Conservation (phyloP, 139 green algal genomes). For the Volvox africanus region DNA sequence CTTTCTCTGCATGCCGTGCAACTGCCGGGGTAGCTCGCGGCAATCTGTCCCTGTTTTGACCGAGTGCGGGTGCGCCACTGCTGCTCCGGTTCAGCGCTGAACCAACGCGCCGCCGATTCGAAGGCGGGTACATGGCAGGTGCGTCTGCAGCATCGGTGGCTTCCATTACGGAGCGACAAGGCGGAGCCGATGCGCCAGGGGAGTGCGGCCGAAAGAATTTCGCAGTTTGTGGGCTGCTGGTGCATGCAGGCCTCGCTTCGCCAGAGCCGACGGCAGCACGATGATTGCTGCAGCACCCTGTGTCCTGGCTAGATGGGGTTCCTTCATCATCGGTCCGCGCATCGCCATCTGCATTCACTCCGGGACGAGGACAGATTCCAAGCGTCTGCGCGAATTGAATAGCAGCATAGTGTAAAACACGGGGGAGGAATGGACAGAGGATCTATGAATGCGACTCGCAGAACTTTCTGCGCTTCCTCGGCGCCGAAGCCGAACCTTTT, state of each 20-base stretch:
- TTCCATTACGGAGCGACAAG: neutral
- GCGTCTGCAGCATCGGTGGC: neutral
- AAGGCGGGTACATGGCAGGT: neutral
- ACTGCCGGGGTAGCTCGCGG: neutral
- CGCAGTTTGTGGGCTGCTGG: neutral
- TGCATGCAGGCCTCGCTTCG: neutral
- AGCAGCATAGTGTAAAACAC: neutral
- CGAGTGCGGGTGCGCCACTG: neutral
- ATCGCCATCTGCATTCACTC: neutral
- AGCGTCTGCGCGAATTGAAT: neutral
- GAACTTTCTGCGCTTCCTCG: too few relatives aligned
- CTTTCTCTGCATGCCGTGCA: neutral
- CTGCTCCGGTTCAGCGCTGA: neutral
- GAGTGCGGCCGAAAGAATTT: neutral
- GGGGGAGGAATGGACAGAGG: too few relatives aligned
- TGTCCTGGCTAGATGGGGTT: neutral
- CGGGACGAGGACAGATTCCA: neutral
- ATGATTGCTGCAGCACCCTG: conserved; percentile 30
- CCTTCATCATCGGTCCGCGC: neutral
- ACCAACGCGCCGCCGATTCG: neutral
- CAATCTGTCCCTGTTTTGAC: neutral
- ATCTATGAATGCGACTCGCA: too few relatives aligned
- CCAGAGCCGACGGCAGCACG: neutral
- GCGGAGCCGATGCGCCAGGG: neutral
- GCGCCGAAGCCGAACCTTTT: conserved; percentile 33